phyloP scores from a whole-genome alignment of 2,329 filamentous ascomycete genomes.

The Leptodontidium sp. region DNA sequence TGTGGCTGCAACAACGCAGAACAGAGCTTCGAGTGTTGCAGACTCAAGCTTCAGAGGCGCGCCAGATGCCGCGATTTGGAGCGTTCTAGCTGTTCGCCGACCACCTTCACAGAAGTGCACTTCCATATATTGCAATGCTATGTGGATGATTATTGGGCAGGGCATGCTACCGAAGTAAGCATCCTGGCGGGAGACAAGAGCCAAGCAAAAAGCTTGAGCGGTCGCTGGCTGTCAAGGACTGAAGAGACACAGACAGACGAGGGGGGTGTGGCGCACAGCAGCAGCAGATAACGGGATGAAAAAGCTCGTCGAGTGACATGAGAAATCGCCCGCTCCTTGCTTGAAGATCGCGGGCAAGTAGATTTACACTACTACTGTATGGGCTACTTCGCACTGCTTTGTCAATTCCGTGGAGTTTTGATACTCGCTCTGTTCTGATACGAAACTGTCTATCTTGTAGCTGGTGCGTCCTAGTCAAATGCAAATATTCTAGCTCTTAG shows the following conservation, averaged over 20 bases:
- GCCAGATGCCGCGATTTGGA: constrained; percentile 1
- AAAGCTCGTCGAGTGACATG: constrained; percentile 12
- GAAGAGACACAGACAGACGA: constrained; percentile 4
- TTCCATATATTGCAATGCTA: background rate
- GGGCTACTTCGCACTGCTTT: background rate
- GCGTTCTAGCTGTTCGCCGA: constrained; percentile 8
- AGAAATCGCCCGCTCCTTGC: constrained; percentile 12
- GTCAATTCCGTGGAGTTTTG: constrained; percentile 4
- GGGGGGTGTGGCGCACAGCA: constrained; percentile 16
- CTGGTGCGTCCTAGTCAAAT: constrained; percentile 6
- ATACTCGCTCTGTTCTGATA: background rate
- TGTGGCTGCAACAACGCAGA: constrained; percentile 1
- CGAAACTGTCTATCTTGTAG: background rate
- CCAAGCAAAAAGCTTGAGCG: constrained; percentile 18
- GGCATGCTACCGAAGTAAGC: background rate
- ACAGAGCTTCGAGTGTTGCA: background rate
- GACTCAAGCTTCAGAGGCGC: constrained; percentile 10
- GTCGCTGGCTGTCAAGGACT: constrained; percentile 4
- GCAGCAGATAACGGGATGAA: constrained; percentile 1
- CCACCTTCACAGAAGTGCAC: constrained; percentile 13
- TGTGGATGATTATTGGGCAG: constrained; percentile 17
- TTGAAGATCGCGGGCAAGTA: background rate
- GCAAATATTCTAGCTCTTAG: constrained; percentile 16
- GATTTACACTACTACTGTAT: background rate
- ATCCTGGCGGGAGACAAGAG: constrained; percentile 7